Base-by-base conservation (phyloP, 2,329 filamentous ascomycete genomes). In the Clonostachys rhizophaga region DNA sequence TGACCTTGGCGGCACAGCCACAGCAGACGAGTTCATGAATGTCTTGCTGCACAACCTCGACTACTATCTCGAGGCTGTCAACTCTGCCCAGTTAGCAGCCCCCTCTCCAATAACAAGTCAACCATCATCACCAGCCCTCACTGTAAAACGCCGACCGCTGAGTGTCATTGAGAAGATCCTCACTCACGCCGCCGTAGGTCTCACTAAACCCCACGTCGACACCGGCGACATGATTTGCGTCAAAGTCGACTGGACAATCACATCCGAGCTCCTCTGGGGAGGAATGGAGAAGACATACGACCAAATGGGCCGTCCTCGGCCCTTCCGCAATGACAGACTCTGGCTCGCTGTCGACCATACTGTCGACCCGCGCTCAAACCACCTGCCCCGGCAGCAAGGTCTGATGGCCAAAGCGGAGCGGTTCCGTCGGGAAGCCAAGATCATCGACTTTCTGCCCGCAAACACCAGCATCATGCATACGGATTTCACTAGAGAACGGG, bases 291-390 rank as follows among this genome's bases (percentile, higher is more conserved):
- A 55, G 37, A 68, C 64, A 5, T 70, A 72, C 51, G 57, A 69
- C 5, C 45, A 55, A 5, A 53, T 76, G 8, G 67, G 69, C 4
- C 52, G 56, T 12, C 69, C 70, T 1, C 63, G 66, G 5, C 69
- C 73, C n/a, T 74, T 66, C 49, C 69, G 74, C 9, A 77, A 75
- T 45, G 72, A 76, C 50, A 58, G 73, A 0, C 68, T 77, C 52
- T 76, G 73, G 74, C 61, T 78, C 6, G 72, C 71, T 0, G 68
- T 68, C 3, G 74, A 76, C 52, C 72, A 76, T 50, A 62, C 69
- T 5, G 70, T 75, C 5, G 71, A 76, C 45, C 72, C 73, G 3
- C 60, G 69, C 1, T 54, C 67, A 8, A 63, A 63, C n/a, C 49
- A 66, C 13, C 49, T 55, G 1, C 67, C 70, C 1, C 53, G 60